Evolutionary conservation across 2,329 filamentous ascomycete species (phyloP), one percentile per base, ranked within the genome.

Genomic region (Ceratocystis smalleyi): DNA sequence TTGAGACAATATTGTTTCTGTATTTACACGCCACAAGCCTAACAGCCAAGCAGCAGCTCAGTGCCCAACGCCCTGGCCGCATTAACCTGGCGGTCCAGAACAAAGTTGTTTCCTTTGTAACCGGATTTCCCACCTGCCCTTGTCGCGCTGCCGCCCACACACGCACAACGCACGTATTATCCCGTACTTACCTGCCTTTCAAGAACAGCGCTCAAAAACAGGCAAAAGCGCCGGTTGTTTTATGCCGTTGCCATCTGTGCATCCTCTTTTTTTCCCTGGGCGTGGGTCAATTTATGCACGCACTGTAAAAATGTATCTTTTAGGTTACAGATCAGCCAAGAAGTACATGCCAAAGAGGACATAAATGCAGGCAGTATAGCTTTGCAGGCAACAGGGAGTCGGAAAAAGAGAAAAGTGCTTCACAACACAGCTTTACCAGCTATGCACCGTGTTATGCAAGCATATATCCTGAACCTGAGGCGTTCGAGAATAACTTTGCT

Each of bases 271-370:
- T 40, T 4, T 55, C 24, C 51, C 15, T 15, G 54, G 1, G 54
- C 54, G 12, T 32, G 54, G 54, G 22, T 57, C 54, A 57, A 35
- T 30, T 57, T 57, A 57, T 57, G 54, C 54, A 57, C 24, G 27
- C 54, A 57, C 54, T 57, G 27, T 57, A 57, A 30, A 55, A 51
- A 57, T 24, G 54, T 57, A 57, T 57, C 54, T 57, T 57, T 57
- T 57, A 57, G 54, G 54, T 57, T 57, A 35, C 54, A 57, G 54
- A 35, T 57, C 7, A 35, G 54, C 27, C 27, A 57, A 57, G 27
- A 57, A 7, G 8, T 57, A 57, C 54, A 57, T n/a, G 54, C 27
- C 27, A n/a, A 35, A 57, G 17, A 19, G 5, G 32, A n/a, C 54
- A 57, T 57, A 57, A 32, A n/a, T 15, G 5, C 27, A 3, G 4